A percentile compares a stretch with the other conserved stretches of the same genome.
These are phyloP conservation scores for Staphylotrichum longicolle DNA, from an alignment of 495 filamentous ascomycete species.

Conservation along the genomic window DNA sequence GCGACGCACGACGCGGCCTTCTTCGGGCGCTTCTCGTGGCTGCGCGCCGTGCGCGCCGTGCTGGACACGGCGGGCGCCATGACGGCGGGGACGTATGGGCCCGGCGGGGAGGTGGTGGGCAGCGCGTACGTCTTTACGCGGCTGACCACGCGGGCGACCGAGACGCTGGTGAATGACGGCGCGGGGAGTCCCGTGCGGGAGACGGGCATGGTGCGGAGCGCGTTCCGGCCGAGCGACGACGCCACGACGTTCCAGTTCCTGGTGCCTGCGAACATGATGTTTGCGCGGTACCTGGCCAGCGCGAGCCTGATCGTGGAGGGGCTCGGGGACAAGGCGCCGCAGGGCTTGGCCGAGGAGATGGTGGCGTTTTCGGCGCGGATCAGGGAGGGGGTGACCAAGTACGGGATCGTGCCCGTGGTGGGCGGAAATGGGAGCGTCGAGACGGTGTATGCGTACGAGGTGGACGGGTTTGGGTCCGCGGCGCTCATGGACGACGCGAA, in stretches of 20 bases:
- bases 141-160: slow-evolving; percentile 51
- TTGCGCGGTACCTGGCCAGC: slow-evolving; percentile 51
- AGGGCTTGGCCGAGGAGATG: slow-evolving; percentile 50
- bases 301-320: slow-evolving; percentile 49
- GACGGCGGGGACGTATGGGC: slow-evolving; percentile 55
- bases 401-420: slow-evolving; percentile 46
- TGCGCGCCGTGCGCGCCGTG: slow-evolving; percentile 48
- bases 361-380: slow-evolving; percentile 44
- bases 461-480: slow-evolving; percentile 56
- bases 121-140: slow-evolving; percentile 59
- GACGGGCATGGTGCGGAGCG: slow-evolving; percentile 61
- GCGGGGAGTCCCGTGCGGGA: slow-evolving; percentile 55
- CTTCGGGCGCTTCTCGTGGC: slow-evolving; percentile 57
- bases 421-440: slow-evolving; percentile 28
- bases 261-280: slow-evolving; percentile 71
- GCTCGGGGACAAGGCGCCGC: slow-evolving; percentile 33
- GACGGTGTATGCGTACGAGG: slow-evolving; percentile 58
- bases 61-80: slow-evolving; percentile 51
- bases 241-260: slow-evolving; percentile 55
- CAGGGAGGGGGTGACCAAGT: slow-evolving; percentile 46
- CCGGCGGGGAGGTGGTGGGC: slow-evolving; percentile 51
- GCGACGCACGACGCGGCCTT: slow-evolving; percentile 57
- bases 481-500: slow-evolving; percentile 65
- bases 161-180: slow-evolving; percentile 60
- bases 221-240: slow-evolving; percentile 66